Conservation (phyloP, 2,329 filamentous ascomycete species). For the Cladophialophora chaetospira region DNA sequence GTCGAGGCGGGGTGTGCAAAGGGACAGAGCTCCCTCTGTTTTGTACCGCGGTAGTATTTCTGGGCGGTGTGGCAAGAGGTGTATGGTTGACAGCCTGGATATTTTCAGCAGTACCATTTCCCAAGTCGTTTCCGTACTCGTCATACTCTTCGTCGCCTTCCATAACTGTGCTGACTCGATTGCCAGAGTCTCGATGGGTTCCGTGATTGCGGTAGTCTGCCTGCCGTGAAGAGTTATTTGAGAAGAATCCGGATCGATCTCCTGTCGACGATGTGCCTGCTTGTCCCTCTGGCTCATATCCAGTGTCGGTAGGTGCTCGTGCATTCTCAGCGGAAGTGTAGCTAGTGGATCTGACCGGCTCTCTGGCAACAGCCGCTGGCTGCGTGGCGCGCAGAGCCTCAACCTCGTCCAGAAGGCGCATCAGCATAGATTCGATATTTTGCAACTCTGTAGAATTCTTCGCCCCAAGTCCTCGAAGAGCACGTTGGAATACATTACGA, state of each 20-base stretch:
- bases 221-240: slow-evolving; percentile 49
- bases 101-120: slow-evolving; percentile 20
- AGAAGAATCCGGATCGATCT: slow-evolving; percentile 74
- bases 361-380: slow-evolving; percentile 40
- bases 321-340: slow-evolving; percentile 71
- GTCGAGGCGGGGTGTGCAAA: slow-evolving; percentile 48
- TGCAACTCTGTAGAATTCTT: slow-evolving; percentile 86
- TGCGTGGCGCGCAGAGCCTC: slow-evolving; percentile 72
- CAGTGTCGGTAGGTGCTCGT: slow-evolving; percentile 68
- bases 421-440: slow-evolving; percentile 88
- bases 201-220: slow-evolving; percentile 48
- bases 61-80: slow-evolving; percentile 22
- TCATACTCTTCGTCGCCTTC: slow-evolving; percentile 73
- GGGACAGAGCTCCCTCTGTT: slow-evolving; percentile 47
- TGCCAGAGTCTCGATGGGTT: slow-evolving; percentile 62
- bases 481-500: slow-evolving; percentile 89
- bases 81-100: slow-evolving; percentile 16
- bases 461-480: slow-evolving; percentile 84
- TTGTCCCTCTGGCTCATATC: slow-evolving; percentile 81
- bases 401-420: slow-evolving; percentile 88
- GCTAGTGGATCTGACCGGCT: slow-evolving; percentile 46
- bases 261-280: slow-evolving; percentile 71
- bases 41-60: slow-evolving; percentile 36
- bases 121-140: slow-evolving; percentile 24
- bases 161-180: slow-evolving; percentile 86